phyloP scores from a whole-genome alignment of 371 early-diverging fungal species.

The Rhizopus arrhizus region DNA sequence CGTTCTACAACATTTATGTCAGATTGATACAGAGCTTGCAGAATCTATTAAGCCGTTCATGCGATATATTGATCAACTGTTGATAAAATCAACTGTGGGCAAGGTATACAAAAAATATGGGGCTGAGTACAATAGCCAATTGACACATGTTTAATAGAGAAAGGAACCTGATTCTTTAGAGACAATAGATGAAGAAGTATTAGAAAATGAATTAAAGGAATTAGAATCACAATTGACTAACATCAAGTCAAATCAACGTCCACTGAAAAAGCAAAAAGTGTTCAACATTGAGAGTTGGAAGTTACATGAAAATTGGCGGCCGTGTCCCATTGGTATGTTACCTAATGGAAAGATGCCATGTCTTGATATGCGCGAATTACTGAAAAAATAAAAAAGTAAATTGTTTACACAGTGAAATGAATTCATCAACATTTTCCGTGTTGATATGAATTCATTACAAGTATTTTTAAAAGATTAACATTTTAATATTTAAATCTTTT shows the following conservation, averaged over 20 bases:
- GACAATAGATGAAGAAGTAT: conserved; percentile 11
- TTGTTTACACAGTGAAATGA: no score
- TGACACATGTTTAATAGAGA: neutral
- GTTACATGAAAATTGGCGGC: conserved; percentile 35
- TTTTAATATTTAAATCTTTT: no score
- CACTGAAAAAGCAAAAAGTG: neutral
- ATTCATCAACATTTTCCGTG: no score
- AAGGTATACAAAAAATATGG: conserved; percentile 16
- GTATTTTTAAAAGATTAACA: no score
- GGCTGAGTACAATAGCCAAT: neutral
- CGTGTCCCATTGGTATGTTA: conserved; percentile 46
- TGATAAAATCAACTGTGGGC: conserved; percentile 19
- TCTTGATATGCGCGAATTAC: conserved; percentile 29
- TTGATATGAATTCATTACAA: no score
- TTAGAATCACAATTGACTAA: conserved; percentile 26
- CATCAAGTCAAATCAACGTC: conserved; percentile 17
- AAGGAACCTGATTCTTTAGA: conserved; percentile 3
- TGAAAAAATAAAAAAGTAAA: conserved; percentile 1
- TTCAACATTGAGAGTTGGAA: conserved; percentile 23
- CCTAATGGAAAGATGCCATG: conserved; percentile 44
- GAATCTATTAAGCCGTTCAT: conserved; percentile 36
- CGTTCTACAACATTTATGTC: conserved; percentile 30
- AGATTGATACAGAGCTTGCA: conserved; percentile 22
- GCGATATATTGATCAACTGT: conserved; percentile 37
- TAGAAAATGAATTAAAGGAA: conserved; percentile 25